Base-by-base conservation (phyloP, 345 rosid genomes). In the Hibiscus mutabilis region DNA sequence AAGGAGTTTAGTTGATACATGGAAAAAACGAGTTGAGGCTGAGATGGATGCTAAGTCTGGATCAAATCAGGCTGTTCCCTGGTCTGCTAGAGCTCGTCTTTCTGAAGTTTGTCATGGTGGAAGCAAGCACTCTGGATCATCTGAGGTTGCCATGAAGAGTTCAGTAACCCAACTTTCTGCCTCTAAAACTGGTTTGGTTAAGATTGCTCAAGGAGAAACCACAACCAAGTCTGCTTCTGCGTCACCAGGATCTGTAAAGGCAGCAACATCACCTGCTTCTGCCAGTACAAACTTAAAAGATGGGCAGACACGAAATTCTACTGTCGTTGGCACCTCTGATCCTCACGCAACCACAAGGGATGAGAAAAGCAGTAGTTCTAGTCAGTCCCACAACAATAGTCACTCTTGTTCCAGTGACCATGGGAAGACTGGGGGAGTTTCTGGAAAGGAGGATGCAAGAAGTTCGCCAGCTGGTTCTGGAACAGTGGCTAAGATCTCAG, bases 1-100 rank as follows among this genome's bases (percentile, higher is more conserved):
- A 35, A 85, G 96, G 80, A 84, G 91, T 68, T 83, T 94, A 61
- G 98, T 94, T 70, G 98, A 94, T 77, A 91, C 91, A 2, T 94
- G 98, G 97, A 94, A 94, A 85, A 94, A 86, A 73, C 88, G 96
- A 18, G 98, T 94, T 24, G 98, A 94, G 78, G 93, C 90, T 75
- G 98, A 94, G 77, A 90, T 91, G 97, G 95, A 94, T 84, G 86
- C 88, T 0, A 91, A 86, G 77, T 74, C 90, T 68, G 88, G 87
- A 22, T 79, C 89, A 13, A 88, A 79, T 60, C 96, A 82, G 77
- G 85, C 77, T 77, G 89, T 73, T 22, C 60, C 88, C 5, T 87
- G 96, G 92, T 78, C 91, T 68, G 83, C 87, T n/a, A 87, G 89
- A 63, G 61, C 88, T 60, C 88, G 88, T 53, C 79, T 83, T 75